phyloP scores from a whole-genome alignment of 441 rosid genomes.

The Bocquillonia castaneifolia region DNA sequence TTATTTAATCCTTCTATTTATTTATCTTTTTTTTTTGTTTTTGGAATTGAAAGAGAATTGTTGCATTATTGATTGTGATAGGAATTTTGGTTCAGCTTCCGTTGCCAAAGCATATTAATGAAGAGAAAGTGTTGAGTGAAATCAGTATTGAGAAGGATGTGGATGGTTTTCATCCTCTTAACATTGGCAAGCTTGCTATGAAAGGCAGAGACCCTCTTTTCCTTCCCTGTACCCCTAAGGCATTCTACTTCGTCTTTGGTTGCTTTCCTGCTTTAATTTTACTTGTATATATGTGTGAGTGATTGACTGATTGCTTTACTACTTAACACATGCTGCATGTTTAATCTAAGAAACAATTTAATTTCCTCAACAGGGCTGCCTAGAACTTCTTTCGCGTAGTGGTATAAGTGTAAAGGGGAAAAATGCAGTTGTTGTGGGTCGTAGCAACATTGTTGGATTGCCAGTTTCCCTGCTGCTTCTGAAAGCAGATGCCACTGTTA shows the following conservation, averaged over 20 bases:
- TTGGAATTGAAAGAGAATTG: too few species aligned
- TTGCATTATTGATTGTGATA: too few species aligned
- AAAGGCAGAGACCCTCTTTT: slow-evolving; percentile 93
- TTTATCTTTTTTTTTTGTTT: too few species aligned
- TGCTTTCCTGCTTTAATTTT: too few species aligned
- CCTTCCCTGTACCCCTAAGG: slow-evolving; percentile 95
- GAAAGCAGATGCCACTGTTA: slow-evolving; percentile 92
- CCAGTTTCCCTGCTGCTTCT: slow-evolving; percentile 83
- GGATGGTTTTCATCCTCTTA: slow-evolving; percentile 94
- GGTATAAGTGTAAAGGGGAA: slow-evolving; percentile 71
- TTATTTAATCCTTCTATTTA: background rate
- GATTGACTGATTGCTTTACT: background rate
- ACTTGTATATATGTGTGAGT: background rate
- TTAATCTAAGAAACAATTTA: slow-evolving; percentile 10
- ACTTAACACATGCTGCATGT: background rate
- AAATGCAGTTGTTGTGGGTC: slow-evolving; percentile 78
- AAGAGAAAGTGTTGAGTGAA: slow-evolving; percentile 74
- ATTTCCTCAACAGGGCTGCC: slow-evolving; percentile 53
- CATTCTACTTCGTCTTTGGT: slow-evolving; percentile 22
- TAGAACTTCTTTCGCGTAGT: slow-evolving; percentile 76
- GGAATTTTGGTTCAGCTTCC: slow-evolving; percentile 94
- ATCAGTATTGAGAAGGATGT: slow-evolving; percentile 81
- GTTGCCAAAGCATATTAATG: slow-evolving; percentile 76
- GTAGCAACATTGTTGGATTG: slow-evolving; percentile 88
- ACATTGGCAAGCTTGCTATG: slow-evolving; percentile 95